These are phyloP conservation scores for sweet orange (Citrus sinensis) DNA, from an alignment of 345 rosid species.

Conservation along the genomic window DVS_A1.0 CM039163.1:33831001-33831500, in stretches of 20 bases:
- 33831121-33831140: constrained; percentile 47
- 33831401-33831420: too few relatives aligned
- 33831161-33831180: constrained; percentile 19
- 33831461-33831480: constrained; percentile 59
- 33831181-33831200: constrained; percentile 43
- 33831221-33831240: constrained; percentile 61
- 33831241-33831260: neutral
- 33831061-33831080: constrained; percentile 53
- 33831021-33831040: neutral
- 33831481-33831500: constrained; percentile 47
- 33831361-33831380: neutral
- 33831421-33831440: neutral
- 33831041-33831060: constrained; percentile 37
- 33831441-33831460: constrained; percentile 47
- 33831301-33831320: neutral
- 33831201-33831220: constrained; percentile 61
- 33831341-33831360: neutral
- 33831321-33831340: neutral
- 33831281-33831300: neutral
- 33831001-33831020: neutral
- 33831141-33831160: constrained; percentile 68
- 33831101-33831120: constrained; percentile 54
- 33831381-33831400: neutral
- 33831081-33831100: constrained; percentile 53
- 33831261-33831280: neutral